Percentiles rank a stretch among this genome's conserved stretches.
phyloP scores from a whole-genome alignment of 2,329 filamentous ascomycete species.

The Chaetomium sp. region DNA sequence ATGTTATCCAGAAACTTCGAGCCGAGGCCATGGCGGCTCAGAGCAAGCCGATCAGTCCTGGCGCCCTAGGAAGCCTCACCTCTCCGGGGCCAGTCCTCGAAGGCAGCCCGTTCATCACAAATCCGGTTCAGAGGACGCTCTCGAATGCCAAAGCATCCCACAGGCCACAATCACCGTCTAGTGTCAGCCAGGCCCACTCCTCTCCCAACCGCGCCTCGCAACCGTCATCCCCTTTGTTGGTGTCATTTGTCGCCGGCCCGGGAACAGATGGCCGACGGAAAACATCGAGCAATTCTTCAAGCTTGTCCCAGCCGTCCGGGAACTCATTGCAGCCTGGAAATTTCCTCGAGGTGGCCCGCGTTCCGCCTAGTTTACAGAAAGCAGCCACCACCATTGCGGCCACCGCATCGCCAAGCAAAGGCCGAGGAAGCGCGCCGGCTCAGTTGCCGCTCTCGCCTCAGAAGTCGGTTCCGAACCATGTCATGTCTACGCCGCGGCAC shows the following conservation, averaged over 20 bases:
- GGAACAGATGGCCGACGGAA: constrained; percentile 79
- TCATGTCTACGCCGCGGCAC: constrained; percentile 59
- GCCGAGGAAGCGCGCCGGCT: constrained; percentile 52
- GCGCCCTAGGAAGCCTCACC: constrained; percentile 45
- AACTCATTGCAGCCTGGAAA: constrained; percentile 68
- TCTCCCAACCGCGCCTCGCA: constrained; percentile 82
- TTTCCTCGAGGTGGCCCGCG: constrained; percentile 71
- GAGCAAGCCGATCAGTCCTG: constrained; percentile 55
- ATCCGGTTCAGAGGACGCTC: constrained; percentile 77
- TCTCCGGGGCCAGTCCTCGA: constrained; percentile 74
- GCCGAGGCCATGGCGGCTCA: constrained; percentile 80
- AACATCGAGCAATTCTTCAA: constrained; percentile 86
- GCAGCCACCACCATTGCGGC: constrained; percentile 57
- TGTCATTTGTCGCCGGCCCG: constrained; percentile 89
- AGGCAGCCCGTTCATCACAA: constrained; percentile 79
- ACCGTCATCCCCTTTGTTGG: constrained; percentile 86
- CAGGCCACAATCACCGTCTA: constrained; percentile 84
- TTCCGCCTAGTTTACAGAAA: constrained; percentile 61
- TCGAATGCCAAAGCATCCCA: constrained; percentile 79
- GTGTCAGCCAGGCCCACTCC: constrained; percentile 75
- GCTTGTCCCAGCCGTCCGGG: constrained; percentile 75
- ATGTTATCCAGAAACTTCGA: constrained; percentile 93
- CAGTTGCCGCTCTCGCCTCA: constrained; percentile 62
- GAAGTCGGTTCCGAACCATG: constrained; percentile 51
- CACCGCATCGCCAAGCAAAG: constrained; percentile 61